phyloP scores from a whole-genome alignment of 805 yeast species.

The Candida nemodendra region DNA sequence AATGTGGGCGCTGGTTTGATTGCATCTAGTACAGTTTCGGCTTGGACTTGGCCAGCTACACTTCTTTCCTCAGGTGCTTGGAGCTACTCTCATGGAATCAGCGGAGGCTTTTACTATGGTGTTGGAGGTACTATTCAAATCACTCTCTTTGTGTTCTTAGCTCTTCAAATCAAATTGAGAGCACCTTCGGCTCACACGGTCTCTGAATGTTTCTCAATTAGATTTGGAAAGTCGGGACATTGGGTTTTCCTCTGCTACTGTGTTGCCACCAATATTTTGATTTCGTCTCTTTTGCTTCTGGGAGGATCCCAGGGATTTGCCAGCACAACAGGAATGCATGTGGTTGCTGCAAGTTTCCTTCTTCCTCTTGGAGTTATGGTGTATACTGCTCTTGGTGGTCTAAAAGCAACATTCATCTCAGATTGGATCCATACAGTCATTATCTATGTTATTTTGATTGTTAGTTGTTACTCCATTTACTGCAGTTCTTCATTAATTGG shows the following conservation, averaged over 20 bases:
- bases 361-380: constrained; percentile 47
- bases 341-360: constrained; percentile 44
- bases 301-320: constrained; percentile 46
- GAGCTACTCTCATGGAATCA: constrained; percentile 43
- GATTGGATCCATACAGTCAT: constrained; percentile 50
- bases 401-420: constrained; percentile 52
- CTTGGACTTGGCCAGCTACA: constrained; percentile 51
- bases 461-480: constrained; percentile 35
- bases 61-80: constrained; percentile 37
- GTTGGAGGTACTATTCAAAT: constrained; percentile 40
- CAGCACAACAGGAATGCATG: constrained; percentile 44
- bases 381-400: constrained; percentile 51
- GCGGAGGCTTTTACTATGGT: constrained; percentile 39
- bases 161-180: constrained; percentile 38
- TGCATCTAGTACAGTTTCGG: constrained; percentile 42
- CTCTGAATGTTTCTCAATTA: constrained; percentile 37
- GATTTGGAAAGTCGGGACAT: constrained; percentile 41
- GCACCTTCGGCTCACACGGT: constrained; percentile 46
- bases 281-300: constrained; percentile 32
- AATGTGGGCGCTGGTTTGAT: constrained; percentile 42
- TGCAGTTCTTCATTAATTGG: constrained; percentile 40
- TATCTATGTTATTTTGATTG: constrained; percentile 32
- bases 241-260: constrained; percentile 36
- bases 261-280: constrained; percentile 36
- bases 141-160: constrained; percentile 36